Base-by-base conservation (phyloP, 805 yeast genomes). In the Metschnikowia picachoensis region DNA sequence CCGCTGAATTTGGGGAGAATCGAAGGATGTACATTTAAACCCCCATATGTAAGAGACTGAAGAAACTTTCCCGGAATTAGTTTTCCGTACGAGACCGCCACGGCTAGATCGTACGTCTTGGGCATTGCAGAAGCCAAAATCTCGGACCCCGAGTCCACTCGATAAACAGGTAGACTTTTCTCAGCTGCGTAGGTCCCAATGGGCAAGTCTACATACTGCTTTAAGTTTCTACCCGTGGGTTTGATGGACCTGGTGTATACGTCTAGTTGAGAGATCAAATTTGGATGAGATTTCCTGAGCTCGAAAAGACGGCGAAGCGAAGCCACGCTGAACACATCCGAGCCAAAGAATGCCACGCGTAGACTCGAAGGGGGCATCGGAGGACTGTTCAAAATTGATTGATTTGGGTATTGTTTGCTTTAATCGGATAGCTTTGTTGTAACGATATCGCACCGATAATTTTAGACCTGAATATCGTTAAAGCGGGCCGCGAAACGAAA, bases 21-120 rank as follows among this genome's bases (percentile, higher is more conserved):
- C 0, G 97, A 89, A 0, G 99, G 99, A 61, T 94, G 99, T 1
- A 94, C 89, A 60, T 94, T 94, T 27, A 94, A 60, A 0, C 97
- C 95, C 4, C 91, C 89, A 58, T 63, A 79, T 11, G 63, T 61
- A 16, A 82, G 66, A 0, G 61, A 41, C 0, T 58, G 41, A 1
- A 94, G 63, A 52, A 89, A 79, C 2, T 61, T 47, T 0, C 65
- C 67, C 0, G 98, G 97, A 4, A 94, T 89, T 37, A 92, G 68
- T 41, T 74, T 73, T 0, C 98, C 99, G 62, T 82, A 94, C 0
- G 97, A 89, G 1, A 90, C 97, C 0, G 98, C 97, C n/a, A 94
- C 73, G 0, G 90, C 84, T 52, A 90, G 60, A 51, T 85, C 78
- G 61, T 76, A 83, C 2, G 61, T 45, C 1, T 60, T 47, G 0